These are phyloP conservation scores for Irpex rosettiformis DNA, from an alignment of 1,284 basidiomycete genomes.

Conservation along the genomic window DNA sequence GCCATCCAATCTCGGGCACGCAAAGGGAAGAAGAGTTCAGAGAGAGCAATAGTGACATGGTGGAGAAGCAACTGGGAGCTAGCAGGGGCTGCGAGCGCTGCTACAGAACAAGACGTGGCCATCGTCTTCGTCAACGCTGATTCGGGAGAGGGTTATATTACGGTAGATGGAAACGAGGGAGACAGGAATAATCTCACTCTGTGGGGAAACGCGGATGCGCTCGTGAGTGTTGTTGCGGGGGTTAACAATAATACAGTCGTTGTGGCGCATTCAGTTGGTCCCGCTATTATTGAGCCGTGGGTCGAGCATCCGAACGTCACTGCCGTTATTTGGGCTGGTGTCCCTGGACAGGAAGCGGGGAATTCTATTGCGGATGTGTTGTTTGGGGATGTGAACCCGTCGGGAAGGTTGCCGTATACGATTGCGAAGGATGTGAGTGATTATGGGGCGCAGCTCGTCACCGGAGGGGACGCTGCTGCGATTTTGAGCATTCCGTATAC, in stretches of 20 bases:
- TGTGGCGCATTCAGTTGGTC: slow-evolving; percentile 75
- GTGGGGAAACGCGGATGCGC: slow-evolving; percentile 73
- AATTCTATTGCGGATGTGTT: slow-evolving; percentile 73
- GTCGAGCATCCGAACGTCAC: slow-evolving; percentile 77
- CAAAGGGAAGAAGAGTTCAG: slow-evolving; percentile 28
- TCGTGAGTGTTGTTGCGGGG: slow-evolving; percentile 56
- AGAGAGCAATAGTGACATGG: slow-evolving; percentile 58
- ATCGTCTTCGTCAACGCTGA: slow-evolving; percentile 74
- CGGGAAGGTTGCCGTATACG: slow-evolving; percentile 77
- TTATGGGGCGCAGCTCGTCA: slow-evolving; percentile 63
- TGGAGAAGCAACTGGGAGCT: slow-evolving; percentile 66
- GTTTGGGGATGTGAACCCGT: slow-evolving; percentile 71
- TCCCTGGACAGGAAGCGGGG: slow-evolving; percentile 76
- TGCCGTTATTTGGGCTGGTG: slow-evolving; percentile 63
- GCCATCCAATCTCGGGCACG: slow-evolving; percentile 66
- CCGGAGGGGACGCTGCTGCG: slow-evolving; percentile 33
- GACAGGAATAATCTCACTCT: slow-evolving; percentile 77
- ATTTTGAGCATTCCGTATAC: slow-evolving; percentile 59
- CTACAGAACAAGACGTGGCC: slow-evolving; percentile 53
- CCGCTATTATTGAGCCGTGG: slow-evolving; percentile 73
- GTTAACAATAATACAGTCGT: slow-evolving; percentile 80
- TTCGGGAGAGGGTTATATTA: slow-evolving; percentile 77
- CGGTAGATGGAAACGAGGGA: slow-evolving; percentile 71
- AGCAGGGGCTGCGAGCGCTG: slow-evolving; percentile 45
- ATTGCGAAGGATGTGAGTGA: slow-evolving; percentile 69